Percentiles rank a stretch among this genome's conserved stretches.
Evolutionary conservation across 176 grass and related monocot species (phyloP).

Genomic region (Ananas comosus): DNA sequence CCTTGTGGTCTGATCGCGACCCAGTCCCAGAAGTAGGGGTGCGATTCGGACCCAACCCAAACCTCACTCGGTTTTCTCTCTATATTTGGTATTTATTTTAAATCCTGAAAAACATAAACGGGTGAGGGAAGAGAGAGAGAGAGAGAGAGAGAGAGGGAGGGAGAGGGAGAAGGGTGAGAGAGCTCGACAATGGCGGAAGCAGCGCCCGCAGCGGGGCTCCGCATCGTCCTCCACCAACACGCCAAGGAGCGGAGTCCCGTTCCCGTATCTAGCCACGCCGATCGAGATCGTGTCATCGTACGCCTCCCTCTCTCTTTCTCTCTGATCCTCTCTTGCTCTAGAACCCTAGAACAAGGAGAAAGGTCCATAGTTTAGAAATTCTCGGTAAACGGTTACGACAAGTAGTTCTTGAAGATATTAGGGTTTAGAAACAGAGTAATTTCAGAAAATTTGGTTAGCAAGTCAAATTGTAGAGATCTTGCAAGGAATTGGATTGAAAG

Average conservation of each 20-base stretch:
- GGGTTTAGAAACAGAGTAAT: background rate
- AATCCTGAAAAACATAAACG: too few species aligned
- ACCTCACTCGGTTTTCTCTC: too few species aligned
- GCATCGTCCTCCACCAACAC: constrained; percentile 53
- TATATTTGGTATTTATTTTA: too few species aligned
- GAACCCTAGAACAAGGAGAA: constrained; percentile 8
- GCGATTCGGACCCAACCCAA: too few species aligned
- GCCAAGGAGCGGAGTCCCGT: constrained; percentile 32
- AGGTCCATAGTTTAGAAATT: background rate
- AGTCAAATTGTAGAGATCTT: too few species aligned
- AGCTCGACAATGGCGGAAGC: constrained; percentile 32
- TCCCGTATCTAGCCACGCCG: constrained; percentile 52
- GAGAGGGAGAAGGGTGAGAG: background rate
- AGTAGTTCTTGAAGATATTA: background rate
- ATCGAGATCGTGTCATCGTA: constrained; percentile 78
- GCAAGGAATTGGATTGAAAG: too few species aligned
- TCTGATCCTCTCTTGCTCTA: background rate
- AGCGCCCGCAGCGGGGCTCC: constrained; percentile 42
- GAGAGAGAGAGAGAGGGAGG: background rate
- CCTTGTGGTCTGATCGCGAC: too few species aligned
- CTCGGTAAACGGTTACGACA: background rate
- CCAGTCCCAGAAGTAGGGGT: too few species aligned
- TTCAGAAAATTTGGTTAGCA: too few species aligned
- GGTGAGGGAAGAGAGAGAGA: too few species aligned
- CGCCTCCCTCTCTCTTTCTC: background rate